Evolutionary conservation across 805 yeast species (phyloP), one percentile per base, ranked within the genome.

Genomic region (Saccharomycopsis schoenii): DNA sequence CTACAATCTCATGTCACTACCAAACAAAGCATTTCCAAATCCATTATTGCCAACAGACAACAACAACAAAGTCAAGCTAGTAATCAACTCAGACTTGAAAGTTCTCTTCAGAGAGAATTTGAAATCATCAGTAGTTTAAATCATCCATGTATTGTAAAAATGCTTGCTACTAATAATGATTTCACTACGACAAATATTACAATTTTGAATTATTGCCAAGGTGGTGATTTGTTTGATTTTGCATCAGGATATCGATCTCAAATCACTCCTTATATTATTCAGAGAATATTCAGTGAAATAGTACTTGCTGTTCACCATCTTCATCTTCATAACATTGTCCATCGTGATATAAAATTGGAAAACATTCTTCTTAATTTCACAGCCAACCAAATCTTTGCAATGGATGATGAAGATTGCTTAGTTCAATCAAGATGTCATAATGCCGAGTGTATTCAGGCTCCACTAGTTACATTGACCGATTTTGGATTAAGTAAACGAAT

Each of bases 291-390:
- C 64, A 80, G 85, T 8, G 97, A 94, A 71, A 68, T 89, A 1
- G 80, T 83, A 2, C 70, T 79, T 11, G 93, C 96, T 0, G 84
- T 91, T 1, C 75, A 78, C 25, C 89, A 88, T 68, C 73, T 94
- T 58, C 99, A 94, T 70, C 67, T 70, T 3, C 73, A 81, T 62
- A 72, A 80, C 62, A 81, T 92, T 34, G 89, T 93, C 6, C 99
- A 94, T 72, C 83, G 99, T 61, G 99, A 94, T 69, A 81, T 94
- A 67, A 94, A 94, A 73, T 76, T 93, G 51, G 99, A 94, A 67
- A 94, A 91, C 67, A 76, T 90, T 0, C 71, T 90, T 14, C 68
- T 84, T 25, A 78, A 78, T 42, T 12, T 55, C 12, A 21, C 29
- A 14, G 47, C 58, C 12, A 36, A 50, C 8, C 39, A 51, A 41